These are phyloP conservation scores for Pisolithus thermaeus DNA, from an alignment of 1,284 basidiomycete species.

Conservation along the genomic window DNA sequence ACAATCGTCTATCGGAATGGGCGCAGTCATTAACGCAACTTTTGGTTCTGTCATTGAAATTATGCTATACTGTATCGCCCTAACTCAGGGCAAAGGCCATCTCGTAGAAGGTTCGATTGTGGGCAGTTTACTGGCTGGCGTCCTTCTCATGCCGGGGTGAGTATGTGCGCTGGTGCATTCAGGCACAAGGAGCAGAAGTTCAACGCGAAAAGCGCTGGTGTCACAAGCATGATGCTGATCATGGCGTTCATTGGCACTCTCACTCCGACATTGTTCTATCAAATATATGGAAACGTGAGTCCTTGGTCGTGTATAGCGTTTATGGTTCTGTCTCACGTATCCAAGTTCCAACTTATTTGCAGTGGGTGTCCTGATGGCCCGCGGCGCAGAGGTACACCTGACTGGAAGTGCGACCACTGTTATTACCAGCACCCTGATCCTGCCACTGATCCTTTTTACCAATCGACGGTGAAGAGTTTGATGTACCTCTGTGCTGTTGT, in stretches of 20 bases:
- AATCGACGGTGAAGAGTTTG: slow-evolving; percentile 86
- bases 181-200: slow-evolving; percentile 94
- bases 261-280: slow-evolving; percentile 96
- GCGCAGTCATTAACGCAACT: slow-evolving; percentile 98
- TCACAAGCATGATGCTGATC: slow-evolving; percentile 99
- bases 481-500: slow-evolving; percentile 94
- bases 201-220: slow-evolving; percentile 96
- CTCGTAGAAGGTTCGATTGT: slow-evolving; percentile 97
- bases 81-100: slow-evolving; percentile 85
- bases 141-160: slow-evolving; percentile 96
- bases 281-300: slow-evolving; percentile 95
- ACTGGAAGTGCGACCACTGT: slow-evolving; percentile 87
- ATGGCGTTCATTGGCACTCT: slow-evolving; percentile 99
- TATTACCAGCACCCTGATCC: slow-evolving; percentile 96
- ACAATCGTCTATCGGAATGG: slow-evolving; percentile 98
- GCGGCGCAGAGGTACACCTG: slow-evolving; percentile 38
- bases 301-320: slow-evolving; percentile 6
- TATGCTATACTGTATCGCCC: slow-evolving; percentile 86
- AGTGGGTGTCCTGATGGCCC: slow-evolving; percentile 71
- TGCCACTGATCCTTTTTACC: slow-evolving; percentile 92
- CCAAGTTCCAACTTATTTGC: slow-evolving; percentile 89
- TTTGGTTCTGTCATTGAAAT: slow-evolving; percentile 99
- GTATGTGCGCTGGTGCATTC: slow-evolving; percentile 94
- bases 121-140: slow-evolving; percentile 90
- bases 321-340: slow-evolving; percentile 1